These are phyloP conservation scores for Ophioceras dolichostomum DNA, from an alignment of 2,329 filamentous ascomycete species.

Conservation along the genomic window DNA sequence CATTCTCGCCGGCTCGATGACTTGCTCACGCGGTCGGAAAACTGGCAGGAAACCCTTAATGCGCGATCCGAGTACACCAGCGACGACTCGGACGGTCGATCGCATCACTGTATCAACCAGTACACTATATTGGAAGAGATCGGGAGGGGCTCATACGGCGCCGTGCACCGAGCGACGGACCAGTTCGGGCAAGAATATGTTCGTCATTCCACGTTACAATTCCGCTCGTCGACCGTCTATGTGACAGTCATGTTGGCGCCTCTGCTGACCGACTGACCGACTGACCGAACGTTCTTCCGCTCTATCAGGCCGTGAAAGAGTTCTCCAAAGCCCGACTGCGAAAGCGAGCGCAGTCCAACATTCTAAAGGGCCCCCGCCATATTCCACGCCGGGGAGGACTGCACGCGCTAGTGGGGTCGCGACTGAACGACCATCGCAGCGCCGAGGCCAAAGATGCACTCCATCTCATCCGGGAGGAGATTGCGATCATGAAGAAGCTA, in stretches of 20 bases:
- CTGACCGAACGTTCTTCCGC: constrained; percentile 6
- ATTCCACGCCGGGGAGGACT: not conserved
- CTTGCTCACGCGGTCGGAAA: not conserved
- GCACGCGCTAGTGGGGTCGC: not conserved
- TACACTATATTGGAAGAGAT: constrained; percentile 93
- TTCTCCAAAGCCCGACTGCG: constrained; percentile 89
- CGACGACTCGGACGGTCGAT: constrained; percentile 68
- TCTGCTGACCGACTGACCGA: not conserved
- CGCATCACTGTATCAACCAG: constrained; percentile 85
- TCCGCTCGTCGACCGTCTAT: not conserved
- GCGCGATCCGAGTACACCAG: constrained; percentile 78
- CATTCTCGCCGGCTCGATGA: not conserved
- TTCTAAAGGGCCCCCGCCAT: constrained; percentile 33
- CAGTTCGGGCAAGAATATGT: constrained; percentile 91
- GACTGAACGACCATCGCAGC: not conserved
- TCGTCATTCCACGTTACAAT: constrained; percentile 22
- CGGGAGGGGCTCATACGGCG: constrained; percentile 89
- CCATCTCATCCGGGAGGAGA: constrained; percentile 85
- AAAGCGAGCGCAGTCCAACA: constrained; percentile 81
- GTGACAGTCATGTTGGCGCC: too few relatives aligned
- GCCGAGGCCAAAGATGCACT: constrained; percentile 59
- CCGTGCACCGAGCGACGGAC: constrained; percentile 81
- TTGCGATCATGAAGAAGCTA: constrained; percentile 98
- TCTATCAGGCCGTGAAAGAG: constrained; percentile 76
- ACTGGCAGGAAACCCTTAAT: constrained; percentile 74